Evolutionary conservation across 2,329 filamentous ascomycete genomes (phyloP).

Genomic region (Capronia americana): DNA sequence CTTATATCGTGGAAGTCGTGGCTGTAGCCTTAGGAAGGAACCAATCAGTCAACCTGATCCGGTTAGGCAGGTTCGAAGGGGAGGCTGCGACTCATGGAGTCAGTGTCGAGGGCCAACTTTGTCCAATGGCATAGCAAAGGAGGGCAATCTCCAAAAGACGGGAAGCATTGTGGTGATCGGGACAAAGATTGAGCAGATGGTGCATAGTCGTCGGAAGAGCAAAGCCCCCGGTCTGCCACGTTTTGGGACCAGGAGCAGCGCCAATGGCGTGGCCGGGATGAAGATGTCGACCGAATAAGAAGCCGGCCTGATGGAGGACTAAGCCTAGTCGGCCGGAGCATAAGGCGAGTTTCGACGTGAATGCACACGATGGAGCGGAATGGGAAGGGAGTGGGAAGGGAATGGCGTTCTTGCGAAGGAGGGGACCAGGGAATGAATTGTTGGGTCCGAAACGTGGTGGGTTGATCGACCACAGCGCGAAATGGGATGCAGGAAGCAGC

Average conservation of each 20-base stretch:
- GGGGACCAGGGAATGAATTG: slow-evolving; percentile 1
- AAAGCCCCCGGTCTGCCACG: slow-evolving; percentile 26
- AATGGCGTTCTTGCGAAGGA: not conserved
- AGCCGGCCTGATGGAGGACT: slow-evolving; percentile 28
- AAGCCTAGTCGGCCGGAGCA: slow-evolving; percentile 24
- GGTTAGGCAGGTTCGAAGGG: slow-evolving; percentile 22
- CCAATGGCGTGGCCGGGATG: slow-evolving; percentile 28
- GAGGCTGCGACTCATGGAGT: slow-evolving; percentile 20
- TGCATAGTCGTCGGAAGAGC: slow-evolving; percentile 16
- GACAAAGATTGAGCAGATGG: slow-evolving; percentile 18
- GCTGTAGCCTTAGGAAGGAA: slow-evolving; percentile 34
- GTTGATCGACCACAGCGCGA: slow-evolving; percentile 13
- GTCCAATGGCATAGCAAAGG: slow-evolving; percentile 26
- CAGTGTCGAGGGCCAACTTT: slow-evolving; percentile 25
- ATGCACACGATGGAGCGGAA: slow-evolving; percentile 2
- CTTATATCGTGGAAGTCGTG: slow-evolving; percentile 32
- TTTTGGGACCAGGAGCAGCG: slow-evolving; percentile 20
- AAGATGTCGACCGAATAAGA: slow-evolving; percentile 26
- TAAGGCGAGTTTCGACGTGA: not conserved
- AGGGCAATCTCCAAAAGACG: slow-evolving; percentile 18
- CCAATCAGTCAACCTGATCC: slow-evolving; percentile 28
- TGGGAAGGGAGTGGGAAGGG: slow-evolving; percentile 10
- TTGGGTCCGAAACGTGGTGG: slow-evolving; percentile 36
- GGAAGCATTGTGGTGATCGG: slow-evolving; percentile 24
- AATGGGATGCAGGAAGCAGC: slow-evolving; percentile 16